Conservation (phyloP, 148 eudicot species). For the Mesembryanthemum crystallinum region DNA sequence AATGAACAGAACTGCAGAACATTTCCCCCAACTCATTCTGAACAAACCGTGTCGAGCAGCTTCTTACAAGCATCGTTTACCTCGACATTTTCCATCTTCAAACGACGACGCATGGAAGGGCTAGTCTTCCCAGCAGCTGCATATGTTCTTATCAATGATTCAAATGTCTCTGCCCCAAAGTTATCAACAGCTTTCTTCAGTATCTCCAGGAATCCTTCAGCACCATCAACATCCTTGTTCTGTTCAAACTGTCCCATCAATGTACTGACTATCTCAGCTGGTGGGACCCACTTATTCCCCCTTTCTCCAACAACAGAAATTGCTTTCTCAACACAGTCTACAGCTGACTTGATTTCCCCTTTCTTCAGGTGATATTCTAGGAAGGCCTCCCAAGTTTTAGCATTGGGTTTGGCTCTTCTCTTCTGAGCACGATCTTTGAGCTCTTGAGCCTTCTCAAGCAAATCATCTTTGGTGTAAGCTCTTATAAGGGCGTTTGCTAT, state of each 20-base stretch:
- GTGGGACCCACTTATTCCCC: slow-evolving; percentile 73
- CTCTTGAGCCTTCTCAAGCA: slow-evolving; percentile 57
- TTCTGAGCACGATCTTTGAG: slow-evolving; percentile 50
- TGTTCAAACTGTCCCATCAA: slow-evolving; percentile 70
- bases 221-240: slow-evolving; percentile 73
- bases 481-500: slow-evolving; percentile 66
- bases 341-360: slow-evolving; percentile 53
- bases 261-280: slow-evolving; percentile 30
- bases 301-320: slow-evolving; percentile 57
- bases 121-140: slow-evolving; percentile 68
- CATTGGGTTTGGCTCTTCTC: slow-evolving; percentile 75
- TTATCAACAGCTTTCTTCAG: slow-evolving; percentile 52
- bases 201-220: slow-evolving; percentile 64
- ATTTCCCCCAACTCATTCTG: slow-evolving; percentile 44
- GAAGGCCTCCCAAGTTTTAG: slow-evolving; percentile 88
- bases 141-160: slow-evolving; percentile 68
- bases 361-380: slow-evolving; percentile 58
- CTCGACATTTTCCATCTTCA: slow-evolving; percentile 92
- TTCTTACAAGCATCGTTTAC: slow-evolving; percentile 64
- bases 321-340: slow-evolving; percentile 61
- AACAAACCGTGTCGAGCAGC: slow-evolving; percentile 54
- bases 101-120: slow-evolving; percentile 54
- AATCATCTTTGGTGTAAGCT: slow-evolving; percentile 55
- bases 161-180: slow-evolving; percentile 45
- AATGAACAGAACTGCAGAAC: too few relatives aligned